A percentile compares a stretch with the other conserved stretches of the same genome.
These are phyloP conservation scores for Stipa capillata DNA, from an alignment of 176 grass and related monocot genomes.

Conservation along the genomic window DNA sequence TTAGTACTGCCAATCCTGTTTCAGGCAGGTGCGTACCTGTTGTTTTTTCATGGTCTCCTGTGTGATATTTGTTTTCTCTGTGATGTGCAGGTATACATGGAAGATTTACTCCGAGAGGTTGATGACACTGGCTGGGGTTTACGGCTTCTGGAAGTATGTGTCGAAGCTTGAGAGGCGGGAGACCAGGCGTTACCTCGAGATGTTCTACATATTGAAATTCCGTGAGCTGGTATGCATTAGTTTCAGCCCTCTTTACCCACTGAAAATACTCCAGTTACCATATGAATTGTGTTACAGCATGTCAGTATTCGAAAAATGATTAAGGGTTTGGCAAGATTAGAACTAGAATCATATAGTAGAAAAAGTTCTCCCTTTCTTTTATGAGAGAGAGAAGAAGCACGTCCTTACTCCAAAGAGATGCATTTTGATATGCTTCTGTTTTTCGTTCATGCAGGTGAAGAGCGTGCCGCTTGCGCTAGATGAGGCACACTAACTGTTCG, in stretches of 20 bases:
- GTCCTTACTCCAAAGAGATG: background rate
- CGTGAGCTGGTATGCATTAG: slow-evolving; percentile 59
- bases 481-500: slow-evolving; percentile 24
- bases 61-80: background rate
- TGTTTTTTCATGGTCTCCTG: background rate
- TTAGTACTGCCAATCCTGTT: slow-evolving; percentile 12
- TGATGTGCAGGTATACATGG: slow-evolving; percentile 75
- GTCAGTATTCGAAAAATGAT: background rate
- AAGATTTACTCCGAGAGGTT: slow-evolving; percentile 94
- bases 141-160: slow-evolving; percentile 93
- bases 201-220: slow-evolving; percentile 94
- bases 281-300: background rate
- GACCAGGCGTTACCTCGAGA: slow-evolving; percentile 80
- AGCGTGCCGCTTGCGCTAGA: slow-evolving; percentile 65
- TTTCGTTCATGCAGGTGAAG: slow-evolving; percentile 48
- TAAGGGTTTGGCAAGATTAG: background rate
- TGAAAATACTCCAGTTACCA: background rate
- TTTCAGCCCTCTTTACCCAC: background rate
- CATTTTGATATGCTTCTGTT: background rate
- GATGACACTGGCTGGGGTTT: slow-evolving; percentile 90
- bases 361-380: too few relatives aligned
- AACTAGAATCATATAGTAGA: background rate
- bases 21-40: background rate
- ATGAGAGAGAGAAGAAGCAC: background rate
- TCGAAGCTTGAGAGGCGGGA: slow-evolving; percentile 92